phyloP scores from a whole-genome alignment of 345 rosid species.

The Boechera divaricarpa region DNA sequence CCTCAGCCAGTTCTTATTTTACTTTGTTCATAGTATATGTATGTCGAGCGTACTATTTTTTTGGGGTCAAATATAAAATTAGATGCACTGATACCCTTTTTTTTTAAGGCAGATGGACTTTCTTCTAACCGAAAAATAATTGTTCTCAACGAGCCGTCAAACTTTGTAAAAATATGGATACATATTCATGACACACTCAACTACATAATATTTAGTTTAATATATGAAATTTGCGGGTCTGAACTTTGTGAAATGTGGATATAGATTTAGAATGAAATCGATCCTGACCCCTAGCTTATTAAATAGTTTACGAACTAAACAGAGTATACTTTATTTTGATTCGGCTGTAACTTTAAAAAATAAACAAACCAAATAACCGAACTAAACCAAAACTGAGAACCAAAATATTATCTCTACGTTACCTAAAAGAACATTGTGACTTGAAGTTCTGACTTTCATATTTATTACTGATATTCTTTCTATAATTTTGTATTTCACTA shows the following conservation, averaged over 20 bases:
- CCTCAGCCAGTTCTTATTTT: neutral
- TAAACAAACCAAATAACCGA: too few relatives aligned
- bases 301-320: neutral
- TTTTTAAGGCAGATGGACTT: neutral
- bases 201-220: constrained; percentile 3
- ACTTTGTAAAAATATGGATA: constrained; percentile 20
- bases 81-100: neutral
- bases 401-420: too few relatives aligned
- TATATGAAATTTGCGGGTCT: neutral
- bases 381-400: too few relatives aligned
- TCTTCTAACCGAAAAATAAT: neutral
- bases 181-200: neutral
- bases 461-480: too few relatives aligned
- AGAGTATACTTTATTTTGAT: neutral
- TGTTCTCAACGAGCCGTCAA: constrained; percentile 17
- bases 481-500: too few relatives aligned
- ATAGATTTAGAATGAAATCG: neutral
- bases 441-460: too few relatives aligned
- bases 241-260: neutral
- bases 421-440: too few relatives aligned
- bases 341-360: too few relatives aligned
- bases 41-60: neutral
- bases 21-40: neutral
- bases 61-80: neutral
- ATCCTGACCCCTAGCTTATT: neutral